Evolutionary conservation across 441 rosid genomes (phyloP), one percentile per base, ranked within the genome.

Genomic region (Cnidoscolus chayamansa): DNA sequence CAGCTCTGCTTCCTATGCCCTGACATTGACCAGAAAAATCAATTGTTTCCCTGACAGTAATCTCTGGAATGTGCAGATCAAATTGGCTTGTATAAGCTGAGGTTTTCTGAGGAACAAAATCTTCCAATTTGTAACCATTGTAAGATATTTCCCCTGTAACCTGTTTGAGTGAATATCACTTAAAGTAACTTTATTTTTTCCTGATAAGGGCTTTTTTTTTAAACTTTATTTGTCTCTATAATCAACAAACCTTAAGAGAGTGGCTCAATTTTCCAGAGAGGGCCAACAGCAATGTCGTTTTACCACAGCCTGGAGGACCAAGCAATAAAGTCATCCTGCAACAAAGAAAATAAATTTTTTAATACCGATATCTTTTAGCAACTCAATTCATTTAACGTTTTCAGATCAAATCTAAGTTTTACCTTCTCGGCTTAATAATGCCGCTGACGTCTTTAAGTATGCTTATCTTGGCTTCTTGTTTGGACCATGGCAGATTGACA

Each of bases 251-350:
- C 89, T 83, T 80, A 67, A 86, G 84, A 62, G 88, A 84, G 67
- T 71, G 80, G 62, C 64, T 50, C 66, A 83, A 77, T 73, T 83
- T 82, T 58, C 92, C 94, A 2, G 91, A 73, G 10, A 90, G 86
- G 9, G 92, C 89, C 20, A 68, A 72, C 65, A 89, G 60, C 5
- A 86, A 74, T 10, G 90, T 89, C 65, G 91, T 86, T 81, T 90
- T 89, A 13, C 97, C 94, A 62, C 92, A 83, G 37, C 97, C 90
- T 67, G 92, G 97, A 60, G 89, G 92, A 56, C 94, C 93, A 4
- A 90, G 89, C 68, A 90, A 67, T 65, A 87, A 71, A 49, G 92
- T 84, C 85, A 90, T 78, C 74, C 97, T 87, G 81, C 80, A 74
- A 66, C 11, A 19, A 67, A 70, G 64, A 64, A 8, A 49, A 12